A percentile compares a stretch with the other conserved stretches of the same genome.
phyloP scores from a whole-genome alignment of 176 grass and related monocot genomes.

The Melocanna baccifera region DNA sequence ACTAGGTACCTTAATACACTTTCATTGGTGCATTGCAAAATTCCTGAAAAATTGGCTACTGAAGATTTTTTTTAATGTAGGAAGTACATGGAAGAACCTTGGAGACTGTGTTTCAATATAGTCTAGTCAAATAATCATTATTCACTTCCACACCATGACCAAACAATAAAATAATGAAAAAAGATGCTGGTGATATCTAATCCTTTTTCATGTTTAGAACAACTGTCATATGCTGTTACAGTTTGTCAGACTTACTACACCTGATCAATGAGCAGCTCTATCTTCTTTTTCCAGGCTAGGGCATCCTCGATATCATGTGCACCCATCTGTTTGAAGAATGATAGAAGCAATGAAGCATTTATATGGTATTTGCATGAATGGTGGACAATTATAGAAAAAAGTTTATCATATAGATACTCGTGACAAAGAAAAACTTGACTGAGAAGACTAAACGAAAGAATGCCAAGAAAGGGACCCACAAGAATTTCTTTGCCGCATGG shows the following conservation, averaged over 20 bases:
- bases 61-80: not conserved
- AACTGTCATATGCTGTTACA: not conserved
- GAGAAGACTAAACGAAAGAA: not conserved
- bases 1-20: constrained; percentile 3
- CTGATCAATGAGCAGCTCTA: constrained; percentile 93
- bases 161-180: constrained; percentile 31
- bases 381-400: not conserved
- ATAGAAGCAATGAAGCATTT: not conserved
- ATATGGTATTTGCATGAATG: constrained; percentile 1
- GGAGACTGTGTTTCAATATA: not conserved
- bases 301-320: constrained; percentile 70
- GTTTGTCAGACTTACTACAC: constrained; percentile 29
- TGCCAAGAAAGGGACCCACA: not conserved
- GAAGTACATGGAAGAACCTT: not conserved
- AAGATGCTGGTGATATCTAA: not conserved
- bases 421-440: not conserved
- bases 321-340: constrained; percentile 67
- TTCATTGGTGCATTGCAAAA: not conserved
- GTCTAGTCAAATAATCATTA: not conserved
- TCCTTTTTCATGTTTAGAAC: constrained; percentile 1
- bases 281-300: constrained; percentile 80
- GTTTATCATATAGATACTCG: not conserved
- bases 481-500: not conserved
- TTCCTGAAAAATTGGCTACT: not conserved
- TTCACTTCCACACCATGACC: not conserved